phyloP scores from a whole-genome alignment of 345 rosid species.

The Salix brachista region DNA sequence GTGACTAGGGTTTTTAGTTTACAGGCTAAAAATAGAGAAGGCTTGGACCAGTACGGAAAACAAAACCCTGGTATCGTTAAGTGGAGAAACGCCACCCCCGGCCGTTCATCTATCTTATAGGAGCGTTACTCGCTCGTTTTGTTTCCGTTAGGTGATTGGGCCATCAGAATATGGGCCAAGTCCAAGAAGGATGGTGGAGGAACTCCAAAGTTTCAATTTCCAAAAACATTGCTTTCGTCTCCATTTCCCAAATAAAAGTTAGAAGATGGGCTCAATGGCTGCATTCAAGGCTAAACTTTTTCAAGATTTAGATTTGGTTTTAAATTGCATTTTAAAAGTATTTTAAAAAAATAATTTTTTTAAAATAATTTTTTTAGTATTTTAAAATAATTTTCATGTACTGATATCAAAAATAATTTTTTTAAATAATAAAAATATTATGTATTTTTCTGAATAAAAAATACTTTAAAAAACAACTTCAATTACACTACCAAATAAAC shows the following conservation, averaged over 20 bases:
- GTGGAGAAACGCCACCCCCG: background rate
- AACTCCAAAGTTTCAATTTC: background rate
- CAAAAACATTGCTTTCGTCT: background rate
- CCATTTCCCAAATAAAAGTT: background rate
- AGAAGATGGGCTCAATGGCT: too few relatives aligned
- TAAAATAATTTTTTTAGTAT: too few relatives aligned
- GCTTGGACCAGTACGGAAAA: background rate
- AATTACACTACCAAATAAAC: too few relatives aligned
- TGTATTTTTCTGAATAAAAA: too few relatives aligned
- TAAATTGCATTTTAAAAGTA: too few relatives aligned
- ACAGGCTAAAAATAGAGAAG: background rate
- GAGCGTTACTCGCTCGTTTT: background rate
- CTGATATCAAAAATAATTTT: too few relatives aligned
- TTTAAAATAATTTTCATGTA: too few relatives aligned
- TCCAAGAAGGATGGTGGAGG: background rate
- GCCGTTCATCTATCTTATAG: constrained; percentile 3
- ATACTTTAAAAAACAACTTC: too few relatives aligned
- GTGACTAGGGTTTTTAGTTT: background rate
- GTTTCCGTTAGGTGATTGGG: background rate
- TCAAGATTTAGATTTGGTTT: too few relatives aligned
- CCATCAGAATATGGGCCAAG: background rate
- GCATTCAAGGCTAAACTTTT: too few relatives aligned
- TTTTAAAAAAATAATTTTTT: too few relatives aligned
- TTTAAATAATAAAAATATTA: too few relatives aligned
- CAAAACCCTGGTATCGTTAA: constrained; percentile 1